Conservation (phyloP, 2,329 filamentous ascomycete genomes). For the Monilinia aucupariae region DNA sequence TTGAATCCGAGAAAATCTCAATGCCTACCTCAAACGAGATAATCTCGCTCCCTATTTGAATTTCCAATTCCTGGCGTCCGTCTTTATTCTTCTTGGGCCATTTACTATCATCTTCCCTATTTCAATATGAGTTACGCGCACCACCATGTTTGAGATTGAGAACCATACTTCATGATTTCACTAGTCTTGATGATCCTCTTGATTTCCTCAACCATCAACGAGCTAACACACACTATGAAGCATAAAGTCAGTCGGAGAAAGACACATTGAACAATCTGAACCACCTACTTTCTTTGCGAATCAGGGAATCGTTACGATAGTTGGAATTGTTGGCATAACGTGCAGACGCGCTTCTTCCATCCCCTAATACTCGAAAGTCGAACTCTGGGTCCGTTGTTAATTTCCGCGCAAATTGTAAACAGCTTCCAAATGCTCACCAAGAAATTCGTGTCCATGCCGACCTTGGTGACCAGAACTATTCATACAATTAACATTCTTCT, state of each 20-base stretch:
- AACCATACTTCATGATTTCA: conserved; percentile 88
- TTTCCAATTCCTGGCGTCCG: conserved; percentile 92
- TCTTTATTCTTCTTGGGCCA: conserved; percentile 99
- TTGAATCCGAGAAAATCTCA: neutral
- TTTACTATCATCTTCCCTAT: conserved; percentile 92
- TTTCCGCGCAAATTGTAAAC: neutral
- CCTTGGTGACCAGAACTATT: conserved; percentile 91
- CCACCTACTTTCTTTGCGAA: conserved; percentile 93
- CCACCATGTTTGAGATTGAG: neutral
- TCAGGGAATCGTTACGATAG: conserved; percentile 96
- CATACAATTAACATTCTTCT: conserved; percentile 20
- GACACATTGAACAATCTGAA: conserved; percentile 2
- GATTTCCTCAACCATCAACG: conserved; percentile 84
- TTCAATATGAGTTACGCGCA: conserved; percentile 27
- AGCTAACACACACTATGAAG: conserved; percentile 86
- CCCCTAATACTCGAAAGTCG: conserved; percentile 86
- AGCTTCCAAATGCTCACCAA: conserved; percentile 54
- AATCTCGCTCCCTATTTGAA: conserved; percentile 86
- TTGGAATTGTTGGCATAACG: conserved; percentile 99
- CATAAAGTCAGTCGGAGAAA: conserved; percentile 13
- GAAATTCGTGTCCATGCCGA: conserved; percentile 94
- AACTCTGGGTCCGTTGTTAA: conserved; percentile 61
- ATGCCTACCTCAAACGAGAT: conserved; percentile 84
- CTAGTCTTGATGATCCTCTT: conserved; percentile 95
- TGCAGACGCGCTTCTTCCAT: conserved; percentile 87